Percentiles rank a stretch among this genome's conserved stretches.
Conservation (phyloP, 2,329 filamentous ascomycete species). For the Apiospora rasikravindrae region DNA sequence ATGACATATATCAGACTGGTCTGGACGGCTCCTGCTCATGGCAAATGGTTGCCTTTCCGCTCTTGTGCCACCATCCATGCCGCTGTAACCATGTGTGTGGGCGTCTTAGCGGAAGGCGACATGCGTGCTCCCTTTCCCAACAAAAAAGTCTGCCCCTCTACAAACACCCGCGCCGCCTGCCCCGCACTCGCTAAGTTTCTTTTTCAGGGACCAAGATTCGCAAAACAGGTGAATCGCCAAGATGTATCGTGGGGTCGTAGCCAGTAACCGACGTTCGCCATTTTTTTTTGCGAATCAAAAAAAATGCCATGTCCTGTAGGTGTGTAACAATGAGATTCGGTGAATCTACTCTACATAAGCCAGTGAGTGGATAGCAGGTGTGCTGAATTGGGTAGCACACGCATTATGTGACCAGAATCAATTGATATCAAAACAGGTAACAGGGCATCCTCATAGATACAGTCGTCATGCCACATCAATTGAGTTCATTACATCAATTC, state of each 20-base stretch:
- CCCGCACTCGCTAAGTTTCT: constrained; percentile 13
- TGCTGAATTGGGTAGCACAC: not conserved
- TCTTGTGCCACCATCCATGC: constrained; percentile 18
- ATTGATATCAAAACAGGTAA: not conserved
- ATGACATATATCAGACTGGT: not conserved
- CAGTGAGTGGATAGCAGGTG: not conserved
- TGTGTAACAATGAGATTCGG: not conserved
- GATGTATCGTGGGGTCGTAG: constrained; percentile 10
- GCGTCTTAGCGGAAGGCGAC: not conserved
- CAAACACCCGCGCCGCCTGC: not conserved
- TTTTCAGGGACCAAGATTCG: constrained; percentile 12
- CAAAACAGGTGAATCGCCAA: not conserved
- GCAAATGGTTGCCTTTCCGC: not conserved
- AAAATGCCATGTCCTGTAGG: not conserved
- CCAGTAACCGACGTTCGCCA: not conserved
- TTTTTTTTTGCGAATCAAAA: not conserved
- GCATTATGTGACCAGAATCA: not conserved
- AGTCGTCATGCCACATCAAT: not conserved
- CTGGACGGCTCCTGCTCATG: not conserved
- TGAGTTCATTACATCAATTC: constrained; percentile 1
- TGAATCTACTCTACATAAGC: not conserved
- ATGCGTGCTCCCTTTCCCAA: constrained; percentile 16
- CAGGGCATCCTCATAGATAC: not conserved
- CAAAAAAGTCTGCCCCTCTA: constrained; percentile 18
- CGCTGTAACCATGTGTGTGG: not conserved